Percentiles rank a stretch among this genome's conserved stretches.
Evolutionary conservation across 2,329 filamentous ascomycete genomes (phyloP).

Genomic region (Dendryphion nanum): DNA sequence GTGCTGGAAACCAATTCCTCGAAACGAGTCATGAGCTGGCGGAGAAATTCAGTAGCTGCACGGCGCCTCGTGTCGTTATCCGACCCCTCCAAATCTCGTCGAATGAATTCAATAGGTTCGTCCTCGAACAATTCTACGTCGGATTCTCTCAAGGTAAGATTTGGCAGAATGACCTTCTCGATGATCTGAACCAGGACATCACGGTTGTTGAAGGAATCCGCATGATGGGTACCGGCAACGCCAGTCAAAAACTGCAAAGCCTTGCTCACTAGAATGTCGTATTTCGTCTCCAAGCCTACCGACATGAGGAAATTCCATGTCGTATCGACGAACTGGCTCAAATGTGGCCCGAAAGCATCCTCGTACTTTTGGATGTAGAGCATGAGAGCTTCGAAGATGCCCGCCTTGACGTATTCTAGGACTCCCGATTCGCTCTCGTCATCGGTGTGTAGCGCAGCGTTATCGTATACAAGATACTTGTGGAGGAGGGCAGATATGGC

Average conservation of each 20-base stretch:
- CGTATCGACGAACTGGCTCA: slow-evolving; percentile 80
- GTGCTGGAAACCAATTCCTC: slow-evolving; percentile 80
- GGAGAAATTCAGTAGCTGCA: slow-evolving; percentile 91
- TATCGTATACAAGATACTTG: slow-evolving; percentile 91
- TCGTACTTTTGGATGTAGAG: slow-evolving; percentile 94
- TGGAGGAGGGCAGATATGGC: slow-evolving; percentile 77
- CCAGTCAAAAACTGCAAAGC: slow-evolving; percentile 92
- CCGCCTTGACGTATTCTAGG: slow-evolving; percentile 83
- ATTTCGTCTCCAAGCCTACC: slow-evolving; percentile 84
- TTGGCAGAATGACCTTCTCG: slow-evolving; percentile 93
- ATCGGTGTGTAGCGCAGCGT: slow-evolving; percentile 75
- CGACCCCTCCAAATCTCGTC: slow-evolving; percentile 90
- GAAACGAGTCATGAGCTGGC: slow-evolving; percentile 85
- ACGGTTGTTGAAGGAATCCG: slow-evolving; percentile 80
- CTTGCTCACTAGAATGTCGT: slow-evolving; percentile 91
- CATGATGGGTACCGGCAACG: slow-evolving; percentile 75
- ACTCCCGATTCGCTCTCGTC: slow-evolving; percentile 87
- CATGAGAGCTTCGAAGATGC: slow-evolving; percentile 87
- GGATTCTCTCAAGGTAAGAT: slow-evolving; percentile 85
- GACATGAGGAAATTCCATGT: slow-evolving; percentile 90
- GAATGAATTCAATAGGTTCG: slow-evolving; percentile 97
- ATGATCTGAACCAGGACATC: slow-evolving; percentile 80
- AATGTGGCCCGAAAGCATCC: slow-evolving; percentile 81
- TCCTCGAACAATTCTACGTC: slow-evolving; percentile 97
- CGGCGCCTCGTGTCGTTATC: slow-evolving; percentile 90